Evolutionary conservation across 148 eudicot species (phyloP), one percentile per base, ranked within the genome.

Genomic region (Cornus florida): DNA sequence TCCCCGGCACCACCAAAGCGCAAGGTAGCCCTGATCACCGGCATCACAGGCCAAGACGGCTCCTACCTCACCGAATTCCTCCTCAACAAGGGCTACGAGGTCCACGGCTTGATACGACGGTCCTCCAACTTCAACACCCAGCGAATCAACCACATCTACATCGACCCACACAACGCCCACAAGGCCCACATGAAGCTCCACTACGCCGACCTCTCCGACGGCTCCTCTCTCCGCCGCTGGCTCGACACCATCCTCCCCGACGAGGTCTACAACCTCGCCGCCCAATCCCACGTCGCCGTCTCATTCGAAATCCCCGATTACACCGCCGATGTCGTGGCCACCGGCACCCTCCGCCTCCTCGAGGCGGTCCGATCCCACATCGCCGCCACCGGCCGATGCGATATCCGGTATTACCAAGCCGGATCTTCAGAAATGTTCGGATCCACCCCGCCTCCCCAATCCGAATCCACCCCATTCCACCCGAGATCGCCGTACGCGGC

Each of bases 351-450:
- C 28, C 78, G 99, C 12, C 84, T 96, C 56, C 84, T 96, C 4
- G 99, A 96, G 77, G 98, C 99, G 0, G 76, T 96, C n/a, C 82
- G 98, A 19, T 92, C 98, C 41, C 99, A 96, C 79, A 87, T 96
- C 70, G 24, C 82, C 33, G 90, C 89, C 32, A 87, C 95, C 2
- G 95, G 94, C 41, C 73, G 99, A 78, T 70, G 79, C 14, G 82
- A 92, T 82, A 78, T 96, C 14, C 80, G 77, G 86, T 96, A 93
- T 77, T 96, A 96, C 73, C 98, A 93, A 20, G 99, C 99, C 0
- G 99, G 99, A 4, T 93, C 98, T 1, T 92, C 97, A 0, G 99
- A 96, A 83, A 96, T 96, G 99, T 96, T 91, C 77, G 99, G 99
- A 79, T 83, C 97, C 72, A 96, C 97, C 0, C 92, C 94, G 11